Evolutionary conservation across 306 rosid genomes (phyloP).

Genomic region (Sicyos baderoa): DNA sequence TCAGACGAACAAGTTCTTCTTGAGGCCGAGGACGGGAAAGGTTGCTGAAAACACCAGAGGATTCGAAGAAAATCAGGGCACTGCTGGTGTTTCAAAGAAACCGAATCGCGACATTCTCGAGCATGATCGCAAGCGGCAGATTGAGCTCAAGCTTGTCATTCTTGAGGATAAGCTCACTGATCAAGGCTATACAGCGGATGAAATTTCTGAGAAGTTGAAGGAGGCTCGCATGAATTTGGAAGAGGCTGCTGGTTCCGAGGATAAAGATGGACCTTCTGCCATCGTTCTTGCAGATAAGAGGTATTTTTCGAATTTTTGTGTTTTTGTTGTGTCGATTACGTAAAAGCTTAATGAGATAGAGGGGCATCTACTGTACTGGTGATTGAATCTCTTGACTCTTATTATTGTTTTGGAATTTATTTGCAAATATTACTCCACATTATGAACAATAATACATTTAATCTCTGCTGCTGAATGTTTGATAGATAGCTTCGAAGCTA

Average conservation of each 20-base stretch:
- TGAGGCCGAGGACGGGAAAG: constrained; percentile 52
- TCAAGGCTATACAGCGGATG: constrained; percentile 64
- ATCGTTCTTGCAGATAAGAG: constrained; percentile 25
- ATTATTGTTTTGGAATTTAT: neutral
- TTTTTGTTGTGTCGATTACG: neutral
- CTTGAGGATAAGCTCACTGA: constrained; percentile 77
- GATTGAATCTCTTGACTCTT: neutral
- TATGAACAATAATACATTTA: neutral
- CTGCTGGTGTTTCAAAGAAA: constrained; percentile 58
- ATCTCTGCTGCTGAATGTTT: no score
- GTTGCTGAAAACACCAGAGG: constrained; percentile 53
- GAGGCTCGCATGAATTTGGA: constrained; percentile 56
- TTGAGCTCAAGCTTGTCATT: constrained; percentile 68
- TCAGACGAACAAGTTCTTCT: constrained; percentile 79
- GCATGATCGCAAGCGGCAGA: constrained; percentile 94
- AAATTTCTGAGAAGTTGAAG: constrained; percentile 51
- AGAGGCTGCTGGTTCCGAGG: constrained; percentile 32
- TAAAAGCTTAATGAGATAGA: neutral
- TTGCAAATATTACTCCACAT: neutral
- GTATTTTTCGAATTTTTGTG: constrained; percentile 19
- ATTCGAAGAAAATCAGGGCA: constrained; percentile 56
- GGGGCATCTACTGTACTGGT: neutral
- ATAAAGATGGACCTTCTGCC: constrained; percentile 27
- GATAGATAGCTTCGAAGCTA: no score
- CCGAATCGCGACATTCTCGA: constrained; percentile 76